Evolutionary conservation across 208 protist genomes (phyloP).

Genomic region (Acanthamoeba castellanii): DNA sequence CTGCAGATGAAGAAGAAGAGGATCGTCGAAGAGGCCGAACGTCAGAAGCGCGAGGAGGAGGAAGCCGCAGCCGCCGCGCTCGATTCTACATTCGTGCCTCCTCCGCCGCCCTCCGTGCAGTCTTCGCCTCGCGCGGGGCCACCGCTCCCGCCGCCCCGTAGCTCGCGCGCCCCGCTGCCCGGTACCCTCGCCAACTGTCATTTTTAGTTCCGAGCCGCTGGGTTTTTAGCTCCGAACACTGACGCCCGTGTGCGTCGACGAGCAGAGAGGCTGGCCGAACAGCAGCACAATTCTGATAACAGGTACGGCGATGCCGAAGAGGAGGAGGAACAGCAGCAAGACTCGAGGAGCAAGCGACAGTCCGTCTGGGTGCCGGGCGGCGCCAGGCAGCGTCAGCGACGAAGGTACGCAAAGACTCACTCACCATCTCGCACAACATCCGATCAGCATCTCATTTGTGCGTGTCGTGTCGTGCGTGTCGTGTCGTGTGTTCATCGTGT

Average conservation of each 20-base stretch:
- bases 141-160: neutral
- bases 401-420: neutral
- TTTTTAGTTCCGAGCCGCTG: neutral
- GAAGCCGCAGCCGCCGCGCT: neutral
- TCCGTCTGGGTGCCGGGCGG: constrained; percentile 4
- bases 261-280: neutral
- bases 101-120: neutral
- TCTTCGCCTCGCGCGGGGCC: neutral
- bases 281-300: neutral
- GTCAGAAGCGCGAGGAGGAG: neutral
- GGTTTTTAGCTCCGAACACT: no score
- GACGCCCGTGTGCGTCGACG: no score
- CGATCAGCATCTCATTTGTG: neutral
- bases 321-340: neutral
- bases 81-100: neutral
- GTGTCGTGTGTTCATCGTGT: no score
- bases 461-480: neutral
- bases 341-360: neutral
- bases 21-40: neutral
- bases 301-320: neutral
- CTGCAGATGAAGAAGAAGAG: constrained; percentile 55
- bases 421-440: no score
- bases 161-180: neutral
- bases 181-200: neutral
- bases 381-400: neutral